Base-by-base conservation (phyloP, 768 basidiomycete species). In the Naematelia aurantialba region DNA sequence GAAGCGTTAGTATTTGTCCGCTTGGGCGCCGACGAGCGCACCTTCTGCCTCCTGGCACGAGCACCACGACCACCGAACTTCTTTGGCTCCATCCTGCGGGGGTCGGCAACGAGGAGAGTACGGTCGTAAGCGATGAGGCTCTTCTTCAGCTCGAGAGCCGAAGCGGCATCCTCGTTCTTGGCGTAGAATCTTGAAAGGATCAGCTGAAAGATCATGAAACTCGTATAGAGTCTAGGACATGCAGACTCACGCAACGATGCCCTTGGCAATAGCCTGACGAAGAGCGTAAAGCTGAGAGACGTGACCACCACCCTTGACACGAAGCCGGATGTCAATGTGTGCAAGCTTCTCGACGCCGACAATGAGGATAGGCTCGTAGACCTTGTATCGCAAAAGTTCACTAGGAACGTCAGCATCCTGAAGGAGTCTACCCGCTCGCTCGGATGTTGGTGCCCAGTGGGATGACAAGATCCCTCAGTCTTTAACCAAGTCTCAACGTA, bases 291-390 rank as follows among this genome's bases (percentile, higher is more conserved):
- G 84, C 80, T 99, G 94, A 55, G 94, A 94, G 60, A 91, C 92
- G 83, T 98, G 96, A 80, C 96, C 96, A 84, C 96, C 96, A 78
- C 96, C 96, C 80, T 92, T 93, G 68, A 96, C 94, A 52, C 93
- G 90, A 55, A 98, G 89, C 68, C 94, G 89, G 80, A 99, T 92
- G 81, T 99, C 94, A 70, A 98, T 83, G 66, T 82, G 82, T 58
- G 83, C 80, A 77, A 97, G 92, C 39, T 88, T 83, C 47, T 96
- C 91, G 75, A 91, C 88, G 62, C 91, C 91, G 60, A 87, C 87
- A 59, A 96, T 89, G 69, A 99, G 88, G 76, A 99, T 83, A 61
- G 96, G 89, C 79, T 97, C 94, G 81, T 98, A 99, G 70, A 97
- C 85, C 83, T 99, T 99, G 82, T 94, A 86, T 69, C 96, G 91